Evolutionary conservation across 352 stramenopile genomes (phyloP).

Genomic region (Sclerospora graminicola): DNA sequence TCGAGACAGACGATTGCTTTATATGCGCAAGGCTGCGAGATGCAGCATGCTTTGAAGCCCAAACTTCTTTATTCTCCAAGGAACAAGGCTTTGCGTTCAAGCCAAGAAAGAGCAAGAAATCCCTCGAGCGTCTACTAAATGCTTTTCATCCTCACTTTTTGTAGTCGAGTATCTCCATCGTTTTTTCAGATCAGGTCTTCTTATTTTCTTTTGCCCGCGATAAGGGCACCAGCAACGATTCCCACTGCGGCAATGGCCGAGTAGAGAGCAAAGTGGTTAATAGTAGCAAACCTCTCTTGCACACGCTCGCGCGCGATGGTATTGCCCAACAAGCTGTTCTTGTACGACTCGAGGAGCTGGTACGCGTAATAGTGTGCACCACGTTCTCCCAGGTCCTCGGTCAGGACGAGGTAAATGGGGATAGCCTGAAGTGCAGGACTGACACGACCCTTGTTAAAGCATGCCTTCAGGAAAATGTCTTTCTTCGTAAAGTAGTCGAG

Average conservation of each 20-base stretch:
- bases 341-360: constrained; percentile 62
- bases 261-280: constrained; percentile 34
- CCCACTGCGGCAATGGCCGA: constrained; percentile 28
- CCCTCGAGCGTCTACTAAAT: too few relatives aligned
- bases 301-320: constrained; percentile 20
- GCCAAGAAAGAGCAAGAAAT: neutral
- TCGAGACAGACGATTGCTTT: too few relatives aligned
- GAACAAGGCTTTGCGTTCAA: too few relatives aligned
- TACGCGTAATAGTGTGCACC: constrained; percentile 85
- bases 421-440: constrained; percentile 60
- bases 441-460: constrained; percentile 86
- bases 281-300: constrained; percentile 26
- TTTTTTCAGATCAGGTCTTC: too few relatives aligned
- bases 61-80: too few relatives aligned
- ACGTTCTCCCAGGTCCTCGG: constrained; percentile 85
- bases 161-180: too few relatives aligned
- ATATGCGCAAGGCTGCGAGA: too few relatives aligned
- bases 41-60: too few relatives aligned
- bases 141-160: too few relatives aligned
- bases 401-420: constrained; percentile 85
- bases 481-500: constrained; percentile 87
- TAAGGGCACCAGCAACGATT: constrained; percentile 20
- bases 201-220: constrained; percentile 19
- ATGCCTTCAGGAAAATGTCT: constrained; percentile 69
- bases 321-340: constrained; percentile 24